Evolutionary conservation across 257 asterid genomes (phyloP), one percentile per base, ranked within the genome.

Genomic region (Solanum appendiculatum): DNA sequence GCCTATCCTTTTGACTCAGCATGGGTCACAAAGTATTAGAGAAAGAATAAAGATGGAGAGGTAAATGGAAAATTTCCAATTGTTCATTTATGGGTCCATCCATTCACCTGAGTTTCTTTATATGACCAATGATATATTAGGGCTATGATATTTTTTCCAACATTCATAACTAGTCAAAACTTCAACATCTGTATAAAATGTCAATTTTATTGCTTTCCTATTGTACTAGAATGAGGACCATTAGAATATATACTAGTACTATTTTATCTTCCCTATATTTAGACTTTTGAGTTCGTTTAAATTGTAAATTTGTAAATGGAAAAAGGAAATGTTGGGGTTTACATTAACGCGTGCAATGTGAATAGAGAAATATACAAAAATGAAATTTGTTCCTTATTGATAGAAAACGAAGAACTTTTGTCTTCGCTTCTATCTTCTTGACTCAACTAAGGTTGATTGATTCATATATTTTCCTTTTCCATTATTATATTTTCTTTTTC

Each of bases 1-100:
- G 88, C 73, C 68, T 46, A 54, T 90, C 90, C 90, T 91, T 92
- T 92, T 91, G 94, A 93, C 92, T 91, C 93, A 90, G 94, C 94
- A 88, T 87, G 93, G 93, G 93, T 63, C 91, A 90, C 89, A 29
- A 7, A 81, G 29, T 74, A 83, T 81, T 60, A 68, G 87, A 86
- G 80, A 86, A 87, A 92, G 86, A 85, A 81, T 48, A 81, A 81
- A 81, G 68, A 81, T 48, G 42, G 85, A 81, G 68, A 48, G 66
- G 66, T 80, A 80, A 66, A 16, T 44, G 84, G 42, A 48, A 48
- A 81, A 48, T 48, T 80, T 46, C 42, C 20, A 81, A 81, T 60
- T 81, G 88, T 12, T 86, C 37, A 15, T 85, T 3, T 58, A 58
- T 56, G 90, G 89, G 88, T 78, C 89, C 89, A 85, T 88, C 18